These are phyloP conservation scores for Helotiales sp. DNA, from an alignment of 2,329 filamentous ascomycete genomes.

Conservation along the genomic window DNA sequence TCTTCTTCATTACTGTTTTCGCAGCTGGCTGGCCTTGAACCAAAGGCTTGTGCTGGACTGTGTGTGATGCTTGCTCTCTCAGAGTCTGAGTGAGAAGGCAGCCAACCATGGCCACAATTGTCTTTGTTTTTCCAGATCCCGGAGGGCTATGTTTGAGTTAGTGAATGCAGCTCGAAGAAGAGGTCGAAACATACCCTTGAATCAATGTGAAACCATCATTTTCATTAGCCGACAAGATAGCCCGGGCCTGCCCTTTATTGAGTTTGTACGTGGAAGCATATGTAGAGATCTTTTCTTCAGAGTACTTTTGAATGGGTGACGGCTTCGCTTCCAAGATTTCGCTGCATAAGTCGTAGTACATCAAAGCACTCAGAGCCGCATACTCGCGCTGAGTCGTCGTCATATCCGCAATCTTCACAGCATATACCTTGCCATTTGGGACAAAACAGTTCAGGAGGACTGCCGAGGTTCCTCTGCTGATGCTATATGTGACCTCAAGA, in stretches of 20 bases:
- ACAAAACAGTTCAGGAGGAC: slow-evolving; percentile 66
- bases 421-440: slow-evolving; percentile 72
- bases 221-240: slow-evolving; percentile 87
- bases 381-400: slow-evolving; percentile 96
- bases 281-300: slow-evolving; percentile 70
- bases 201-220: slow-evolving; percentile 98
- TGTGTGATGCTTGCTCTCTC: slow-evolving; percentile 43
- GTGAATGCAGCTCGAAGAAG: not conserved
- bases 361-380: slow-evolving; percentile 84
- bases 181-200: slow-evolving; percentile 67
- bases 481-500: slow-evolving; percentile 84
- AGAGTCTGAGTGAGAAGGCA: slow-evolving; percentile 69
- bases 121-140: slow-evolving; percentile 98
- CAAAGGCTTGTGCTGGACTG: slow-evolving; percentile 40
- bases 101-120: slow-evolving; percentile 94
- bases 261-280: slow-evolving; percentile 80
- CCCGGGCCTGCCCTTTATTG: slow-evolving; percentile 87
- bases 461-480: slow-evolving; percentile 60
- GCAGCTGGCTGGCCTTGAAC: slow-evolving; percentile 41
- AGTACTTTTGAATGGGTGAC: slow-evolving; percentile 83
- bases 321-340: slow-evolving; percentile 90
- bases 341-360: slow-evolving; percentile 95
- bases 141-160: slow-evolving; percentile 67
- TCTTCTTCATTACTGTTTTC: slow-evolving; percentile 62
- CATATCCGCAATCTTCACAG: slow-evolving; percentile 87